Evolutionary conservation across 2,329 filamentous ascomycete species (phyloP), one percentile per base, ranked within the genome.

Genomic region (Elsinoe batatas): DNA sequence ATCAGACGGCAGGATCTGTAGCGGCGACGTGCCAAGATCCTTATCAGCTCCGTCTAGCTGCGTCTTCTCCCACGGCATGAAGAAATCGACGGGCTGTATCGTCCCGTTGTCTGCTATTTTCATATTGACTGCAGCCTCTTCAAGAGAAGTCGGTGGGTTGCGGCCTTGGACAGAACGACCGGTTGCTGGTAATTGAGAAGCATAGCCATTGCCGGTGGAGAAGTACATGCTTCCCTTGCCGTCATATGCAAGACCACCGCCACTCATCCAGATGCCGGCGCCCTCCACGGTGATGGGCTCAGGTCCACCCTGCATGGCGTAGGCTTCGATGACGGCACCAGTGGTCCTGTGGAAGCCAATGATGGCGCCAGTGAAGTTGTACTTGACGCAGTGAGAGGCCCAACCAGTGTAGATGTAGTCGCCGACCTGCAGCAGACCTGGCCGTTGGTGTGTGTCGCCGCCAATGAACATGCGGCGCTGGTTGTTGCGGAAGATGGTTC

Each of bases 1-100:
- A 47, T 69, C 58, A 11, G 67, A 69, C 0, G 74, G 74, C 8
- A 77, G 62, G 1, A 77, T 58, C 58, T 72, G 67, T 3, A 78
- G 65, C 0, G 74, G 74, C 5, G 66, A 71, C 0, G 75, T 76
- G 10, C 75, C 75, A 5, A 77, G 64, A 65, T 77, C 75, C 56
- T 74, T 72, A 63, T 77, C 75, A 22, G 72, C 74, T 35, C 75
- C 75, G 59, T 77, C 74, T 3, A 78, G 64, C 17, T 72, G 68
- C n/a, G 67, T 67, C 57, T 77, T 77, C 56, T 78, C 74, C 61
- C 68, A 74, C 0, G 74, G 75, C 71, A 77, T 76, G 62, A 78
- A 78, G 58, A 76, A 78, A 61, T 77, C 75, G 3, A 74, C 69
- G 3, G 74, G 63, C 0, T 64, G 68, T 2, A 77, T 59, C 26